A percentile compares a stretch with the other conserved stretches of the same genome.
Evolutionary conservation across 2,329 filamentous ascomycete genomes (phyloP).

Genomic region (Orbilia ellipsospora): DNA sequence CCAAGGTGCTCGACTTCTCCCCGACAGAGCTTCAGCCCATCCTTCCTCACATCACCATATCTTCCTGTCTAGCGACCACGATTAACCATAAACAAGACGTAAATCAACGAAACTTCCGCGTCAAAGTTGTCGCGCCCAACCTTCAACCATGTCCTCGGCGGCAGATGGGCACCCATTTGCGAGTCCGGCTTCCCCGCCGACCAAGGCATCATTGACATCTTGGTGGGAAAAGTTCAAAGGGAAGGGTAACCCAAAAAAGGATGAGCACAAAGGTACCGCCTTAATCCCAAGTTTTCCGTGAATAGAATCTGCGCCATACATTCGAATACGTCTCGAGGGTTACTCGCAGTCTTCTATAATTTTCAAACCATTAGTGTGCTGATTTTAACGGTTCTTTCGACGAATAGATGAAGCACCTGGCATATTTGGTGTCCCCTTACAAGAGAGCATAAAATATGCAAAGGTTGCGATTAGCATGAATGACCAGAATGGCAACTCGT

Average conservation of each 20-base stretch:
- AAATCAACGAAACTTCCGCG: slow-evolving; percentile 12
- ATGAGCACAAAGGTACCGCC: slow-evolving; percentile 64
- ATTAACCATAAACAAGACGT: neutral
- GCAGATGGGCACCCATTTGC: slow-evolving; percentile 59
- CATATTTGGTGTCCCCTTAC: slow-evolving; percentile 93
- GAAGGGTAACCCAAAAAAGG: slow-evolving; percentile 68
- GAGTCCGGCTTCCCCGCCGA: slow-evolving; percentile 75
- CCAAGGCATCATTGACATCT: slow-evolving; percentile 86
- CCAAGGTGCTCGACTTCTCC: neutral
- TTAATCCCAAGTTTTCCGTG: neutral
- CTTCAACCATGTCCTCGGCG: slow-evolving; percentile 44
- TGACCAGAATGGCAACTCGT: slow-evolving; percentile 90
- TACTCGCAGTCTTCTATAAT: slow-evolving; percentile 3
- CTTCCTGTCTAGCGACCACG: neutral
- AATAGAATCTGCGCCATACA: neutral
- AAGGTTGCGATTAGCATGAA: slow-evolving; percentile 98
- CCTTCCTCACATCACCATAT: neutral
- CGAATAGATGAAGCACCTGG: slow-evolving; percentile 67
- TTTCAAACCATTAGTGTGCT: neutral
- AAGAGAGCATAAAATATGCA: slow-evolving; percentile 94
- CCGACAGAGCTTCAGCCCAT: neutral
- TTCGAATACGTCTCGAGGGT: slow-evolving; percentile 24
- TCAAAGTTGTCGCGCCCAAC: slow-evolving; percentile 28
- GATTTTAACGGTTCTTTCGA: neutral
- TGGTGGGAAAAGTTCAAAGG: slow-evolving; percentile 99